Base-by-base conservation (phyloP, 73 alveolate genomes). In the Symbiodinium natans region DNA sequence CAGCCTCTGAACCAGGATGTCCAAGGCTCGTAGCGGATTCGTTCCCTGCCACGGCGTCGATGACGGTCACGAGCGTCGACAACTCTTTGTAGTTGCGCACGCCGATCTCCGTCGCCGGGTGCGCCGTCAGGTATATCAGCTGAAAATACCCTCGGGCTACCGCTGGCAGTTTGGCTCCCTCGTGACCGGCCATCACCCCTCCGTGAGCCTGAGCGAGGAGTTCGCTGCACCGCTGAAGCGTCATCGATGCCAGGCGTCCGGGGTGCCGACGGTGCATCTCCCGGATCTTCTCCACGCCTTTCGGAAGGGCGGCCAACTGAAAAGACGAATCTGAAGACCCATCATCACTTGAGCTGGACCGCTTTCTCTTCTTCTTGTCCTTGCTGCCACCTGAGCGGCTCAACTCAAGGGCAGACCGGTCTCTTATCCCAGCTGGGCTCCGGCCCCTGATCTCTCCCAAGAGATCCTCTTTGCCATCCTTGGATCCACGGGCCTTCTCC, bases 291-390 rank as follows among this genome's bases (percentile, higher is more conserved):
- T 82, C 92, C 92, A 83, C 33, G 73, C 92, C 92, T 82, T 83
- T 83, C 27, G 71, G 92, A 0, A 83, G 92, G 92, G 92, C 92
- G 92, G 92, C 92, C 33, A 29, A 83, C 40, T 3, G 59, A 82
- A 83, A 82, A 82, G 31, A 29, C 59, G 54, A 34, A 11, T 33
- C 46, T 15, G 46, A 10, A 7, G 46, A 29, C 25, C 48, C 27
- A 6, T 21, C 21, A 11, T 21, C 0, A 3, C n/a, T 23, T 1
- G n/a, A 15, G 34, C 33, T 31, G 13, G 17, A 0, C 7, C 85
- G 33, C 23, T 19, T 11, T n/a, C 29, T 23, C 48, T 11, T 23
- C 52, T 33, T 41, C 36, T 33, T 75, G 8, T 33, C 88, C 88
- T 80, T 80, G 27, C 59, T 36, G 33, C 34, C 25, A 8, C 41